Evolutionary conservation across 1,284 basidiomycete species (phyloP).

Genomic region (Marasmius tenuissimus): DNA sequence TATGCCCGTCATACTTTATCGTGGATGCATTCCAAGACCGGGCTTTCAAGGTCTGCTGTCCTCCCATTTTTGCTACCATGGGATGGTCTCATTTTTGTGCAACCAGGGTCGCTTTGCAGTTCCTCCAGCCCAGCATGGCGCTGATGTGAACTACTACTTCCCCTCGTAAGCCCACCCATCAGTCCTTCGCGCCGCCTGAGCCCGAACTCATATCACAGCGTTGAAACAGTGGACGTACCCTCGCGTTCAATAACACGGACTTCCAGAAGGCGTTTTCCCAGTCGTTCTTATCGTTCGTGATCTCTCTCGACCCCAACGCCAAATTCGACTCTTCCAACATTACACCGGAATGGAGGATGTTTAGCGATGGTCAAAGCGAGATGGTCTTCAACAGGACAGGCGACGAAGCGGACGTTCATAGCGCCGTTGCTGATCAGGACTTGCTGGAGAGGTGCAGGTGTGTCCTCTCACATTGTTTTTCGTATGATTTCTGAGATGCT

Average conservation of each 20-base stretch:
- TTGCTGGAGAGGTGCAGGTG: not conserved
- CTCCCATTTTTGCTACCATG: not conserved
- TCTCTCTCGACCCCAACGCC: slow-evolving; percentile 17
- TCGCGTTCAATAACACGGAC: slow-evolving; percentile 12
- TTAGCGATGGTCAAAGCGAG: not conserved
- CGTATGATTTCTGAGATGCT: not conserved
- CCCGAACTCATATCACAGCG: not conserved
- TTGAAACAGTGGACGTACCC: not conserved
- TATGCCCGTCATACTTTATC: slow-evolving; percentile 19
- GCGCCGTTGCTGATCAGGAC: not conserved
- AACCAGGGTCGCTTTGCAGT: slow-evolving; percentile 23
- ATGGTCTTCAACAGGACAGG: slow-evolving; percentile 5
- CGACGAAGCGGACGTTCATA: not conserved
- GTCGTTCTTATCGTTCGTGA: slow-evolving; percentile 16
- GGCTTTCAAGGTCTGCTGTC: slow-evolving; percentile 8
- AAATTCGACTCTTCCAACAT: not conserved
- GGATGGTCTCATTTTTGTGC: not conserved
- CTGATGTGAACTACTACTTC: slow-evolving; percentile 22
- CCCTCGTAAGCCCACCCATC: slow-evolving; percentile 5
- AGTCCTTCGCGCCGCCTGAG: too few species aligned
- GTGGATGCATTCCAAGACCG: slow-evolving; percentile 11
- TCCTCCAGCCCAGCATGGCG: slow-evolving; percentile 21
- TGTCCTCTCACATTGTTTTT: not conserved
- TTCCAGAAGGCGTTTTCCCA: slow-evolving; percentile 18
- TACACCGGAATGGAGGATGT: not conserved